Evolutionary conservation across 1,284 basidiomycete species (phyloP), one percentile per base, ranked within the genome.

Genomic region (Anthracocystis walkeri): DNA sequence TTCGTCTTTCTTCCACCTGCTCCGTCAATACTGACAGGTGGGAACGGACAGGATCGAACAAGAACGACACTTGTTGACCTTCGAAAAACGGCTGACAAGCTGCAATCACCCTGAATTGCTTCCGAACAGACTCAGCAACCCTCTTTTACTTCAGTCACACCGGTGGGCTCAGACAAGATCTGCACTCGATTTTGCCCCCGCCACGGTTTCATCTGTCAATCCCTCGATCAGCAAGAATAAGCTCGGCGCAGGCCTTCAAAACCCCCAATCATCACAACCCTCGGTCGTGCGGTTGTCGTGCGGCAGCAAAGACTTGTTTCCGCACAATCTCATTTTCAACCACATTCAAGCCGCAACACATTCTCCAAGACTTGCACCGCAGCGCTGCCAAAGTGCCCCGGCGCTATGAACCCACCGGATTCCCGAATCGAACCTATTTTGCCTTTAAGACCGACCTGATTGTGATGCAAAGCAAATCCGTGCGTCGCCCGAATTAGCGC

Each of bases 271-370:
- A 54, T 46, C 57, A 41, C 53, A 50, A 42, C 50, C 50, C 25
- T n/a, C 29, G 18, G 20, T 51, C 50, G 41, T 49, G 48, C 48
- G 35, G 35, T 6, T 38, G 35, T 16, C 5, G 35, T 38, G 35
- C 35, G 14, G 35, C 35, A 14, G 14, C 35, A 38, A 3, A 14
- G 35, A 35, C 52, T 41, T 4, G 45, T 42, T 12, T 58, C 55
- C 62, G 67, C 67, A 56, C 61, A 65, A 63, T 49, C 62, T 61
- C 62, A 40, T 70, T 68, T 25, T 2, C 10, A 20, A 14, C 6
- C 35, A 42, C 48, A 53, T 16, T n/a, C 14, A 25, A 27, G 53
- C 42, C 21, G 18, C 61, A 44, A 16, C 23, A 18, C 31, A 20
- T 29, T 38, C 23, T 35, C 42, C 16, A 45, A 31, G 10, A 14